Evolutionary conservation across 2,329 filamentous ascomycete species (phyloP), one percentile per base, ranked within the genome.

Genomic region (Aspergillus sp.): DNA sequence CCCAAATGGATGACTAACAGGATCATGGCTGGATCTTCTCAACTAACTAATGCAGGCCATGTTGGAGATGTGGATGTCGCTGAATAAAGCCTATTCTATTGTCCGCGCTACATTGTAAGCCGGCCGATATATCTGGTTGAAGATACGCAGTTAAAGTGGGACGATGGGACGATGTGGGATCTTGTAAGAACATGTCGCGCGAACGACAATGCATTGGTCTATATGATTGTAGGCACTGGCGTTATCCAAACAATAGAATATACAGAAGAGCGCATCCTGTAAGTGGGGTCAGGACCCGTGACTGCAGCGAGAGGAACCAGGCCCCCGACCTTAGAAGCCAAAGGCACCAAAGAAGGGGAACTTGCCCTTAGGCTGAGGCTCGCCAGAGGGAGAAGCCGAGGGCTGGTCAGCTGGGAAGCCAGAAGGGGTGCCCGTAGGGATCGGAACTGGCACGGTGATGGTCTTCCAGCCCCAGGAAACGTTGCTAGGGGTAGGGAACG

Each of bases 381-480:
- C 36, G 36, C 36, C 36, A 42, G 36, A 16, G 36, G 36, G 16
- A 42, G 36, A 12, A 42, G 16, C 14, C 14, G 36, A 42, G 36
- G 36, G 36, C 16, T 42, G 36, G 16, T 14, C 36, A 12, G 36
- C 36, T 14, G 36, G 36, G 36, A n/a, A 18, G 14, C 36, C 36
- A 12, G 36, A 42, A n/a, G 36, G 36, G 16, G 14, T 42, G 36
- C 36, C 36, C 4, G 36, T 42, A 14, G 36, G 36, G 36, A 42
- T 42, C 2, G 36, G 36, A 7, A n/a, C 36, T 3, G 36, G 36
- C 36, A n/a, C 36, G 36, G 14, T 42, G 26, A 54, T 22, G 14
- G 52, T 54, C 20, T 49, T 64, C 62, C 62, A 67, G 39, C 47
- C 55, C 61, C 59, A 65, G 47, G 57, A 55, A 24, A 42, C 58